A percentile compares a stretch with the other conserved stretches of the same genome.
Conservation (phyloP, 225 moss, liverwort and hornwort genomes). For the Polytrichum commune region DNA sequence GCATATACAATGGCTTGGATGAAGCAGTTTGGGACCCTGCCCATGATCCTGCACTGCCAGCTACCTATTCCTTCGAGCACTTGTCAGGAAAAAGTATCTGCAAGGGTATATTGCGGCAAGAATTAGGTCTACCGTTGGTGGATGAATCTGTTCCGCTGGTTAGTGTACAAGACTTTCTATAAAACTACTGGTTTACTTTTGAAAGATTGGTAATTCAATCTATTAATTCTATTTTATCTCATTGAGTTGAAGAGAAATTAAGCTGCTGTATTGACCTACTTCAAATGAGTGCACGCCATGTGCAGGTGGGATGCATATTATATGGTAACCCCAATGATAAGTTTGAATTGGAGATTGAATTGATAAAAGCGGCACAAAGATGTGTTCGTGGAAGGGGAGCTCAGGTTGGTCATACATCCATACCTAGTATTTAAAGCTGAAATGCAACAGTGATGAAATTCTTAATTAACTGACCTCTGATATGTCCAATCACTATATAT, state of each 20-base stretch:
- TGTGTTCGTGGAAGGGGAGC: constrained; percentile 50
- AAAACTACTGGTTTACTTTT: no score
- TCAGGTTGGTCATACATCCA: constrained; percentile 31
- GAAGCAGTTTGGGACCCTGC: constrained; percentile 62
- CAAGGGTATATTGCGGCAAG: constrained; percentile 40
- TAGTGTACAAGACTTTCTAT: constrained; percentile 6
- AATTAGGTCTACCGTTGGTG: constrained; percentile 35
- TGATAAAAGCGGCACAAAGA: constrained; percentile 48
- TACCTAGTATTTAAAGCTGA: not conserved
- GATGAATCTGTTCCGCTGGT: constrained; percentile 48
- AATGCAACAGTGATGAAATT: not conserved
- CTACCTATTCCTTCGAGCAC: constrained; percentile 41
- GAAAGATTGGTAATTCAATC: no score
- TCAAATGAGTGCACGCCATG: constrained; percentile 5
- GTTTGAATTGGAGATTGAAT: constrained; percentile 45
- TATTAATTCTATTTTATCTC: no score
- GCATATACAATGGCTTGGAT: constrained; percentile 66
- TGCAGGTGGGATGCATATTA: constrained; percentile 69
- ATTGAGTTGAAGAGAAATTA: no score
- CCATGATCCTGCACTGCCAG: constrained; percentile 33
- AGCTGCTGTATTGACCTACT: constrained; percentile 6
- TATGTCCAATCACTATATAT: no score
- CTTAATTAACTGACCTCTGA: no score
- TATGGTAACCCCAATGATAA: constrained; percentile 27
- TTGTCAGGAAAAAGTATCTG: constrained; percentile 52